phyloP scores from a whole-genome alignment of 768 basidiomycete species.

The Xerocomellus intermedius region DNA sequence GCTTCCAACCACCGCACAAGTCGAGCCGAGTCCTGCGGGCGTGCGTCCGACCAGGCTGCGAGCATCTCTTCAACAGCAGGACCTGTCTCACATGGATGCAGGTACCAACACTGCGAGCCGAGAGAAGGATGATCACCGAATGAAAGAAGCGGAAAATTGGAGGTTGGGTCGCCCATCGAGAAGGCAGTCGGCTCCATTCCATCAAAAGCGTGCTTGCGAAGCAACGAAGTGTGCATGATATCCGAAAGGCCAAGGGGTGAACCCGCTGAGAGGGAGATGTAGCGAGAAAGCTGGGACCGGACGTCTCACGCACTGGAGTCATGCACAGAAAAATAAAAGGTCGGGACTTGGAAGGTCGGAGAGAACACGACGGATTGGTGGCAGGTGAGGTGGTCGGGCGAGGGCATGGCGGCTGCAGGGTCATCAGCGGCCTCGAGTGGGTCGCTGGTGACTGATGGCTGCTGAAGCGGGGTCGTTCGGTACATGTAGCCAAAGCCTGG shows the following conservation, averaged over 20 bases:
- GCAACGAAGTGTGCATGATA: constrained; percentile 56
- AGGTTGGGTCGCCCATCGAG: constrained; percentile 48
- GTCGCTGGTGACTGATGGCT: constrained; percentile 3
- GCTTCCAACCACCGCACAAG: constrained; percentile 53
- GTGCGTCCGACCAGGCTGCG: constrained; percentile 34
- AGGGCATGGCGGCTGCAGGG: constrained; percentile 35
- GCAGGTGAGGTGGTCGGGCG: constrained; percentile 41
- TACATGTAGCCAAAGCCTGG: constrained; percentile 49
- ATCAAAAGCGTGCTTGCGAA: constrained; percentile 48
- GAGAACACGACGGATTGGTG: constrained; percentile 75
- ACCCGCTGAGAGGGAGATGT: constrained; percentile 50
- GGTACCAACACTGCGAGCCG: constrained; percentile 74
- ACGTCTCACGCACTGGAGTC: constrained; percentile 56
- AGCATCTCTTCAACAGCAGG: constrained; percentile 68
- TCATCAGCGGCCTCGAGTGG: constrained; percentile 32
- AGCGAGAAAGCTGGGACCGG: constrained; percentile 12
- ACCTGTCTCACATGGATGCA: constrained; percentile 84
- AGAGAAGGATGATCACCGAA: constrained; percentile 85
- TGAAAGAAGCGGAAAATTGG: constrained; percentile 73
- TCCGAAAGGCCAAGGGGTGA: constrained; percentile 55
- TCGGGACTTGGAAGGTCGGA: constrained; percentile 75
- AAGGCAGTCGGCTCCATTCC: constrained; percentile 49
- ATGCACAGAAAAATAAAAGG: constrained; percentile 77
- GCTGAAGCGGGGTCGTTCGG: constrained; percentile 32
- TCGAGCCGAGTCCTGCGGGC: constrained; percentile 14